These are phyloP conservation scores for Iris macrosiphon DNA, from an alignment of 106 monocot genomes.

Conservation along the genomic window DNA sequence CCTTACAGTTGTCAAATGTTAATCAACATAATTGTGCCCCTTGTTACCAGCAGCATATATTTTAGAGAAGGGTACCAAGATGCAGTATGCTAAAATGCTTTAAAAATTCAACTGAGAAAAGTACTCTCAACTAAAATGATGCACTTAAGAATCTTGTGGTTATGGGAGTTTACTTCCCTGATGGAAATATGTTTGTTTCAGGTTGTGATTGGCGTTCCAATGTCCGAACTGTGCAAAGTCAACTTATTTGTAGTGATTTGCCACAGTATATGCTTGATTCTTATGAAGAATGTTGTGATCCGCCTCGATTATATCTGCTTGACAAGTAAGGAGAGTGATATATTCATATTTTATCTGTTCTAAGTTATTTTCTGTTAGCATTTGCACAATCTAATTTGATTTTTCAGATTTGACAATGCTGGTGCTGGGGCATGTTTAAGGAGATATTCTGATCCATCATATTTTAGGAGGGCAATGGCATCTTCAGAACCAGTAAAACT, in stretches of 20 bases:
- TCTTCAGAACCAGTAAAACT: conserved; percentile 32
- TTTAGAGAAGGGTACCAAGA: too few relatives aligned
- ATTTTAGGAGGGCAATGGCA: conserved; percentile 59
- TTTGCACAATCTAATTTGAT: background rate
- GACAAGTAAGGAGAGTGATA: conserved; percentile 96
- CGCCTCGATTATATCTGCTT: conserved; percentile 82
- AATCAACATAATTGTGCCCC: too few relatives aligned
- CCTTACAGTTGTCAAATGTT: too few relatives aligned
- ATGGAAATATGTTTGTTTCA: conserved; percentile 19
- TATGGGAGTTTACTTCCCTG: background rate
- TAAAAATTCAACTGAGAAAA: too few relatives aligned
- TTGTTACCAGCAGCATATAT: too few relatives aligned
- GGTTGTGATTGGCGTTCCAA: conserved; percentile 78
- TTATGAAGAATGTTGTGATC: conserved; percentile 92
- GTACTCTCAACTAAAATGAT: too few relatives aligned
- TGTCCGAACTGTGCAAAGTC: conserved; percentile 33
- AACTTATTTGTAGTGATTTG: conserved; percentile 54
- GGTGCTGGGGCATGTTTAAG: conserved; percentile 82
- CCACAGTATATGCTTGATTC: conserved; percentile 86
- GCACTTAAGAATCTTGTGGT: conserved; percentile 1
- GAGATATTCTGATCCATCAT: conserved; percentile 97
- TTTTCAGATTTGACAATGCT: conserved; percentile 74
- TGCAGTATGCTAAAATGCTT: too few relatives aligned
- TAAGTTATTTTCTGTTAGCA: background rate
- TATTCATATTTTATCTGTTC: background rate